phyloP scores from a whole-genome alignment of 495 filamentous ascomycete species.

The Hypoxylon rickii region DNA sequence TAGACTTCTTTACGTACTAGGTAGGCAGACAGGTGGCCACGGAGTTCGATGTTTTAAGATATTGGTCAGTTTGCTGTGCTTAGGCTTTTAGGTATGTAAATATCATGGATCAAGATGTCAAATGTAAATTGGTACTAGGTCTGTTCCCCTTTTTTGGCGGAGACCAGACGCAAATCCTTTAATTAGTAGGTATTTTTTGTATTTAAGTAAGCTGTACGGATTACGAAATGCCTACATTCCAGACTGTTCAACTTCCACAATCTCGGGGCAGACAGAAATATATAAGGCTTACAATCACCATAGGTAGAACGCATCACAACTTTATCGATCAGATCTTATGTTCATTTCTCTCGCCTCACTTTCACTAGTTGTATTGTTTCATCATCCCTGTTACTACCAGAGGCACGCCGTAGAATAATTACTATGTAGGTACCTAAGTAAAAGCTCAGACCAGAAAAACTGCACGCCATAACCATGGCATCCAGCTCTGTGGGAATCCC shows the following conservation, averaged over 20 bases:
- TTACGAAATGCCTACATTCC: too few species aligned
- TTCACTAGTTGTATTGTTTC: conserved; percentile 29
- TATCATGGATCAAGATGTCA: too few species aligned
- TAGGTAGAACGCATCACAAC: background rate
- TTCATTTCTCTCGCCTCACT: conserved; percentile 34
- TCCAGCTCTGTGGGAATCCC: conserved; percentile 10
- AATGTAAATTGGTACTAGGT: conserved; percentile 13
- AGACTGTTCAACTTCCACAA: background rate
- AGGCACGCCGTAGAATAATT: conserved; percentile 15
- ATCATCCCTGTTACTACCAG: conserved; percentile 31
- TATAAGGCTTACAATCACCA: conserved; percentile 1
- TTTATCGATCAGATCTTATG: background rate
- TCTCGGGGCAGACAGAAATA: conserved; percentile 1
- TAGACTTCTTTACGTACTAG: conserved; percentile 10
- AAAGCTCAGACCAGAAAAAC: conserved; percentile 32
- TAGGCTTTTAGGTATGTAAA: too few species aligned
- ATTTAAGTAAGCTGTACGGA: too few species aligned
- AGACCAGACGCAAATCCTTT: background rate
- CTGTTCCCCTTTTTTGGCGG: background rate
- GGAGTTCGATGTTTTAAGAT: background rate
- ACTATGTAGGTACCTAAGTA: conserved; percentile 5
- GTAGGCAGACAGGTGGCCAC: background rate
- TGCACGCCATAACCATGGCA: background rate
- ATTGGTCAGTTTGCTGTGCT: conserved; percentile 11
- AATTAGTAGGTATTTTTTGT: too few species aligned